These are phyloP conservation scores for Carex littledalei DNA, from an alignment of 176 grass and related monocot species.

Conservation along the genomic window DNA sequence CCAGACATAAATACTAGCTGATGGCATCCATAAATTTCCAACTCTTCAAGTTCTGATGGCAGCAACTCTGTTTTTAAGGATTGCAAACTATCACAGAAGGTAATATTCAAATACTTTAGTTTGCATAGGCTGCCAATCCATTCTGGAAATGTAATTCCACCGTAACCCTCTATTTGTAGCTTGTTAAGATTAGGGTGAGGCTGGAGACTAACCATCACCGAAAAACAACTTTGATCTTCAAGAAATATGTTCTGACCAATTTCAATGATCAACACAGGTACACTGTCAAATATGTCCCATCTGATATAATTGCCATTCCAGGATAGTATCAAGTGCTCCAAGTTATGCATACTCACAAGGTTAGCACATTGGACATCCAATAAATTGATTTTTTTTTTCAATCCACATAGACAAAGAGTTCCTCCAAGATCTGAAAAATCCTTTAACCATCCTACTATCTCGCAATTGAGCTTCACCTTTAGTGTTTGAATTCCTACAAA, in stretches of 20 bases:
- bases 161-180: neutral
- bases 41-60: neutral
- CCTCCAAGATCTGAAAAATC: neutral
- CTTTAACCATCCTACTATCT: neutral
- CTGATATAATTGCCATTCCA: neutral
- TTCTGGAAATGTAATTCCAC: neutral
- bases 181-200: neutral
- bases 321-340: neutral
- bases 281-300: too few relatives aligned
- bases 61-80: neutral
- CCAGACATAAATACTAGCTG: neutral
- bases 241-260: neutral
- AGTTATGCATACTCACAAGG: neutral
- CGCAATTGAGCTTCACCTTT: neutral
- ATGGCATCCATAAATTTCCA: fast-evolving
- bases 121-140: neutral
- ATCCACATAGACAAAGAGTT: neutral
- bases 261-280: neutral
- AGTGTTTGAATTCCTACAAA: neutral
- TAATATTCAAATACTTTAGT: neutral
- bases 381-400: neutral
- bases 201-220: neutral
- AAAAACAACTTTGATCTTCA: neutral
- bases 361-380: neutral
- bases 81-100: neutral